Evolutionary conservation across 2,329 filamentous ascomycete species (phyloP).

Genomic region (Aspergillus candidus): DNA sequence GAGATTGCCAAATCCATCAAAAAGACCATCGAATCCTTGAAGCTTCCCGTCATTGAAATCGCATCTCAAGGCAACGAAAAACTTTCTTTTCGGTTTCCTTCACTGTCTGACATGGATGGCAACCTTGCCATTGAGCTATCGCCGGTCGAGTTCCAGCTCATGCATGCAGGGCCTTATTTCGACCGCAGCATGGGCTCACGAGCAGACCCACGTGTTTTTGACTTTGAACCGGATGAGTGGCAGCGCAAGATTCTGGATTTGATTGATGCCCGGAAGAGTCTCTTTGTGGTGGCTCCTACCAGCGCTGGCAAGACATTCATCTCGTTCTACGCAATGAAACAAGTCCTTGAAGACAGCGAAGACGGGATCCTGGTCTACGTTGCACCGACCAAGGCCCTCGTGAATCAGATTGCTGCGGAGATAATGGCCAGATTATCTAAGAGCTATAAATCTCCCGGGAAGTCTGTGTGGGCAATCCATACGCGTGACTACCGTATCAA

Average conservation of each 20-base stretch:
- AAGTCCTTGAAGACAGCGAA: slow-evolving; percentile 61
- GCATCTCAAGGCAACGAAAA: slow-evolving; percentile 5
- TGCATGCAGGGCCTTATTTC: slow-evolving; percentile 65
- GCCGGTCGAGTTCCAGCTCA: slow-evolving; percentile 58
- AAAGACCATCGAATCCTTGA: slow-evolving; percentile 25
- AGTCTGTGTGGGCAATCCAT: slow-evolving; percentile 72
- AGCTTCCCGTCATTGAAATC: slow-evolving; percentile 23
- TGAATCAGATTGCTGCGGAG: slow-evolving; percentile 78
- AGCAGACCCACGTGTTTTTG: slow-evolving; percentile 58
- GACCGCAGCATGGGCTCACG: slow-evolving; percentile 66
- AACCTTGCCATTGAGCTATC: slow-evolving; percentile 34
- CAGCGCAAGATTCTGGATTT: slow-evolving; percentile 67
- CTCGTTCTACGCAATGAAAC: slow-evolving; percentile 75
- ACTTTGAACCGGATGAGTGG: slow-evolving; percentile 71
- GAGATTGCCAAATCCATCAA: slow-evolving; percentile 34
- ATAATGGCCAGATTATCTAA: slow-evolving; percentile 70
- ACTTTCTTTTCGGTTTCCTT: slow-evolving; percentile 19
- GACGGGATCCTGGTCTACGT: slow-evolving; percentile 71
- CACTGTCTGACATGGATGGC: slow-evolving; percentile 4
- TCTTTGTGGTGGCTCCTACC: slow-evolving; percentile 71
- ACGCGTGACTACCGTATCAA: slow-evolving; percentile 71
- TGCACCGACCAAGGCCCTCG: slow-evolving; percentile 72
- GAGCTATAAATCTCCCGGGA: slow-evolving; percentile 51
- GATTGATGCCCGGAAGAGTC: slow-evolving; percentile 62
- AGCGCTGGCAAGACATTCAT: slow-evolving; percentile 80